Evolutionary conservation across 2,329 filamentous ascomycete genomes (phyloP), one percentile per base, ranked within the genome.

Genomic region (Aspergillus latus): DNA sequence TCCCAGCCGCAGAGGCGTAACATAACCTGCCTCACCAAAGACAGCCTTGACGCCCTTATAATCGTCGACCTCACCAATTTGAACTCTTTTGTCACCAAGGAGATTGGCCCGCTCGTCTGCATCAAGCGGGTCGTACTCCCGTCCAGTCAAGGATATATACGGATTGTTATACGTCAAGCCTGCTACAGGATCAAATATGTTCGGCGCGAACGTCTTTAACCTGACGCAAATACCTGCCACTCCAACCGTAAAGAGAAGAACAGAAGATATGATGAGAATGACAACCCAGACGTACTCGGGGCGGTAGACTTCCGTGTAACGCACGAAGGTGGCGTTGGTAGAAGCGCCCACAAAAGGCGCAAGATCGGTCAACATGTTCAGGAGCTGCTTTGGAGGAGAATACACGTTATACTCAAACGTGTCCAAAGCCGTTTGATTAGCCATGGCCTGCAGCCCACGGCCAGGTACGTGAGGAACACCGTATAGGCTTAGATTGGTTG

Each of bases 151-250:
- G 0, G 16, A 13, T 3, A 57, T 45, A 4, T 57, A 57, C 5
- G 44, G 54, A n/a, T 57, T 57, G n/a, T 46, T 28, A 21, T 57
- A 45, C 5, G 54, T 57, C 30, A 57, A 11, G 1, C 49, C 54
- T 11, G 52, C 43, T 0, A 57, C 54, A n/a, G 39, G 49, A 28
- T 57, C 54, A 40, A 57, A 57, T 9, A 57, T 45, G 28, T 57
- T 49, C 1, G 54, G 54, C 3, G 54, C 54, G 9, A 57, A 29
- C 1, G 54, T 57, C 16, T 34, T 52, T 2, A 57, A 4, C 1
- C 54, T 26, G 1, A 57, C 45, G 5, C 11, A 44, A 2, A 57
- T 45, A 0, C 54, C 49, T 0, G 44, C 13, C 6, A 57, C 16
- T 1, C 54, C 54, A 2, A 49, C n/a, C 1, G 2, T 32, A 11